These are phyloP conservation scores for Aspergillus sp. DNA, from an alignment of 2,329 filamentous ascomycete species.

Conservation along the genomic window DNA sequence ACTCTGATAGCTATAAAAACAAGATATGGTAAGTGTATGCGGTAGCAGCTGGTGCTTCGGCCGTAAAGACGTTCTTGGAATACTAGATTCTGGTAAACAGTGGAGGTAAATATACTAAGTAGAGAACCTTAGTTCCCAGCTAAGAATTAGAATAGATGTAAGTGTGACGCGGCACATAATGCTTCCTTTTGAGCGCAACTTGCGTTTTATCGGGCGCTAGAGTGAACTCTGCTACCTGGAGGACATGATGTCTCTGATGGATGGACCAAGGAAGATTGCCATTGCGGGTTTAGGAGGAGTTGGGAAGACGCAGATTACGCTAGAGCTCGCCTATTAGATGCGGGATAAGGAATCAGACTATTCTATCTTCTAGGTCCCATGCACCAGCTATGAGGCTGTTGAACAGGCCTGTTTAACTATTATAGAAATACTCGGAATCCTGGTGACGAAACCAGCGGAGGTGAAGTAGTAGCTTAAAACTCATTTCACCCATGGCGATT, in stretches of 20 bases:
- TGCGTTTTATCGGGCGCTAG: not conserved
- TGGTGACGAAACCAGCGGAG: slow-evolving; percentile 6
- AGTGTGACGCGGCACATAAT: not conserved
- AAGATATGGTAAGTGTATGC: not conserved
- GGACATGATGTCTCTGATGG: not conserved
- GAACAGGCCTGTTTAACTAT: slow-evolving; percentile 22
- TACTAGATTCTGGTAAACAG: not conserved
- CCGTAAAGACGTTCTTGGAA: not conserved
- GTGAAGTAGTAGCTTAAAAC: slow-evolving; percentile 8
- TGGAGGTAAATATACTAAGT: not conserved
- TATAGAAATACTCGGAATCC: slow-evolving; percentile 10
- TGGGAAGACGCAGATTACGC: slow-evolving; percentile 33
- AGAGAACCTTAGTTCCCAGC: no score
- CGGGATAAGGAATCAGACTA: slow-evolving; percentile 7
- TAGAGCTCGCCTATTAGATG: slow-evolving; percentile 29
- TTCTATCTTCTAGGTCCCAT: slow-evolving; percentile 36
- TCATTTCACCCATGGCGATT: slow-evolving; percentile 16
- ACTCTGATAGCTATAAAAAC: not conserved
- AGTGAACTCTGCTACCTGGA: not conserved
- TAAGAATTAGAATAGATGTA: not conserved
- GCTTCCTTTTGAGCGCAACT: not conserved
- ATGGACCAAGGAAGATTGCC: slow-evolving; percentile 5
- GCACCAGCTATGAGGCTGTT: slow-evolving; percentile 24
- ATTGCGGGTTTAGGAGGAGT: slow-evolving; percentile 21
- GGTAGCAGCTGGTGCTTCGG: no score